phyloP scores from a whole-genome alignment of 2,329 filamentous ascomycete species.

The Coniella vitis region DNA sequence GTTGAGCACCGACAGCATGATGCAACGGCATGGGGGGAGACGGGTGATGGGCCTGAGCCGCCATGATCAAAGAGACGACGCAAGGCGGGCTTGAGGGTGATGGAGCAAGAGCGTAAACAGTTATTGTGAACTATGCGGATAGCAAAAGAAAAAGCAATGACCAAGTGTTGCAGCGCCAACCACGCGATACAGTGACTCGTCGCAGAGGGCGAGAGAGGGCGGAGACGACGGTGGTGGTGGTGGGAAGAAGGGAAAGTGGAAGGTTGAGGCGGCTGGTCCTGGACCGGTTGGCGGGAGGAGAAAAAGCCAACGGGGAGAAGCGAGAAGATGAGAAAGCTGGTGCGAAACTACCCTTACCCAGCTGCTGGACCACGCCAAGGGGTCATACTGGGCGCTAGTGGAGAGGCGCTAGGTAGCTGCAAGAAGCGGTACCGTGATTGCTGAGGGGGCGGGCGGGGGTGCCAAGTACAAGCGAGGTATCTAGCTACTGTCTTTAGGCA shows the following conservation, averaged over 20 bases:
- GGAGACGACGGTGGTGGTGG: constrained; percentile 2
- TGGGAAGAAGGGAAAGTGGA: constrained; percentile 12
- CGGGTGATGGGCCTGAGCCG: constrained; percentile 60
- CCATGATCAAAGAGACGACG: constrained; percentile 44
- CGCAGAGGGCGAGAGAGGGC: constrained; percentile 1
- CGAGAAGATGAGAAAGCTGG: constrained; percentile 16
- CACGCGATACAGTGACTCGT: background rate
- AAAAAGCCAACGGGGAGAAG: constrained; percentile 17
- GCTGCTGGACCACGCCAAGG: constrained; percentile 10
- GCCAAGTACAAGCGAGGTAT: no score
- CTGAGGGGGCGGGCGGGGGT: background rate
- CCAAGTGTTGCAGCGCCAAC: background rate
- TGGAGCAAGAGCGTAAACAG: background rate
- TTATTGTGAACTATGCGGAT: background rate
- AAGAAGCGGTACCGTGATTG: constrained; percentile 8
- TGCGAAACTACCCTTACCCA: constrained; percentile 18
- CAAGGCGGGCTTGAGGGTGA: constrained; percentile 3
- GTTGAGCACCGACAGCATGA: constrained; percentile 48
- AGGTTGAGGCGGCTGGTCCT: constrained; percentile 14
- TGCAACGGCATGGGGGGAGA: constrained; percentile 70
- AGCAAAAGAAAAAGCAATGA: background rate
- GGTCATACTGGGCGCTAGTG: constrained; percentile 8
- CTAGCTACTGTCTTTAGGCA: no score
- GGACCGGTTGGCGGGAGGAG: constrained; percentile 16
- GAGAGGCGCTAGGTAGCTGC: constrained; percentile 15